These are phyloP conservation scores for Nyssa sinensis DNA, from an alignment of 148 eudicot species.

Conservation along the genomic window DNA sequence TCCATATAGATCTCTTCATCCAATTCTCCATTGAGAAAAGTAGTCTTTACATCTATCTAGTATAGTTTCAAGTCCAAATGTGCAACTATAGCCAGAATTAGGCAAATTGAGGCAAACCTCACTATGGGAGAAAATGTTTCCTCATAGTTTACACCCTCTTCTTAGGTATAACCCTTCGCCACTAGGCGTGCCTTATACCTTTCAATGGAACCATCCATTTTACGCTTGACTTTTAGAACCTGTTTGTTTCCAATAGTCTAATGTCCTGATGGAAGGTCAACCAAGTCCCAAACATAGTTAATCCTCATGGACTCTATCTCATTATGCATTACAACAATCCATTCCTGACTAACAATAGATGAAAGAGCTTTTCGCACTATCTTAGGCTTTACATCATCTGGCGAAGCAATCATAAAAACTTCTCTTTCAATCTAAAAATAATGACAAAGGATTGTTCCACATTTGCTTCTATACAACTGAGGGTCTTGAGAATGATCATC, in stretches of 20 bases:
- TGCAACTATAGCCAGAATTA: background rate
- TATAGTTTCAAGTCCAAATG: background rate
- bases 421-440: slow-evolving; percentile 8
- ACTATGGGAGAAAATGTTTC: too few relatives aligned
- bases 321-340: background rate
- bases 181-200: too few relatives aligned
- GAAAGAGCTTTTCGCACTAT: background rate
- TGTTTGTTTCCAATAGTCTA: slow-evolving; percentile 1
- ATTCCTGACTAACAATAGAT: background rate
- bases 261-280: background rate
- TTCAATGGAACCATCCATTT: background rate
- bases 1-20: too few relatives aligned
- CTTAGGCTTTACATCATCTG: background rate
- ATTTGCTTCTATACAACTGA: too few relatives aligned
- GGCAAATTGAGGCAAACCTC: too few relatives aligned
- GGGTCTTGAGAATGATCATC: too few relatives aligned
- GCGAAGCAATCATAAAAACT: background rate
- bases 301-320: too few relatives aligned
- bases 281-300: slow-evolving; percentile 12
- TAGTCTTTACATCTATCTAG: slow-evolving; percentile 8
- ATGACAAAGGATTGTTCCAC: background rate
- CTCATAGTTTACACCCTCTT: too few relatives aligned
- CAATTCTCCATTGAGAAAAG: slow-evolving; percentile 14
- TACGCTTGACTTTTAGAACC: background rate
- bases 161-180: too few relatives aligned